Conservation (phyloP, 192 early-diverging fungal genomes). For the Neocallimastix lanati region DNA sequence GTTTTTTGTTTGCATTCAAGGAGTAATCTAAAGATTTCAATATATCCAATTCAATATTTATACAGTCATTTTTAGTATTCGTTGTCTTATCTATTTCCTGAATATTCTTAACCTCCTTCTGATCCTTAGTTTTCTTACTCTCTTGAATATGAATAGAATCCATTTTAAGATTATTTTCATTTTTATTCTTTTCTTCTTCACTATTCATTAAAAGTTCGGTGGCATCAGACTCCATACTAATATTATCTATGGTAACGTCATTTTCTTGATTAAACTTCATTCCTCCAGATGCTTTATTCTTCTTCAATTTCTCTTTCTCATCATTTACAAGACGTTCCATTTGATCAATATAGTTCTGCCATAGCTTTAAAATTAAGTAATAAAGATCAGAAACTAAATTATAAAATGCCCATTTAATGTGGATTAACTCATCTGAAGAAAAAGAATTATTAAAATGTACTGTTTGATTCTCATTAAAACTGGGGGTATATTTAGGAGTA, state of each 20-base stretch:
- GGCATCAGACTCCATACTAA: too few species aligned
- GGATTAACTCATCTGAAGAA: not conserved
- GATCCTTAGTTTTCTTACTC: too few species aligned
- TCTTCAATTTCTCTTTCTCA: too few species aligned
- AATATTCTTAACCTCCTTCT: too few species aligned
- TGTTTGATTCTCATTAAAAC: not conserved
- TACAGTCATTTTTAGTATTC: not conserved
- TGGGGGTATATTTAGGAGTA: not conserved
- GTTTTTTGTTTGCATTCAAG: not conserved
- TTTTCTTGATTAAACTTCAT: too few species aligned
- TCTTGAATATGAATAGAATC: too few species aligned
- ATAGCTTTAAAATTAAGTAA: not conserved
- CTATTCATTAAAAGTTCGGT: too few species aligned
- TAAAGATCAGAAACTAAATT: not conserved
- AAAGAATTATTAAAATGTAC: not conserved
- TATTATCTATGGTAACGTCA: too few species aligned
- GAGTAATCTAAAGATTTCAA: not conserved
- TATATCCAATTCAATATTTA: not conserved
- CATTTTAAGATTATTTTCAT: too few species aligned
- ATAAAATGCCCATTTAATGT: not conserved
- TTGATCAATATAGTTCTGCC: not conserved
- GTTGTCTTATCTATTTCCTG: not conserved
- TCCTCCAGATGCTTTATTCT: too few species aligned
- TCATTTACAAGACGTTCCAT: not conserved
- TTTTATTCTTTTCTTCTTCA: too few species aligned